These are phyloP conservation scores for Carex arenaria DNA, from an alignment of 202 grass and related monocot genomes.

Conservation along the genomic window DNA sequence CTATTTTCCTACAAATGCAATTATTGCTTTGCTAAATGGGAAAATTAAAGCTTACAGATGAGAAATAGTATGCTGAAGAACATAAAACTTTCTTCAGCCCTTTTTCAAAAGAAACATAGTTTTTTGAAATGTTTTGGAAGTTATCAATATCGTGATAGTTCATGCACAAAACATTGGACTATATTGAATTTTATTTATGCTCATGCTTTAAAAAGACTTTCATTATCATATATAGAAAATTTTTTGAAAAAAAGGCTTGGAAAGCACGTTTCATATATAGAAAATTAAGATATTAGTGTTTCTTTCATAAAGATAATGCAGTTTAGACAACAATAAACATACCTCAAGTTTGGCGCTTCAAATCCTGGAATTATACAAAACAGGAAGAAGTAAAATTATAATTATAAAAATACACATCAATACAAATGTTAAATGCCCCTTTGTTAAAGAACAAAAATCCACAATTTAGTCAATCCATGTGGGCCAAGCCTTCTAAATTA, in stretches of 20 bases:
- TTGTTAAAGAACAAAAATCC: background rate
- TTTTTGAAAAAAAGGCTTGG: no score
- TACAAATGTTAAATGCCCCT: background rate
- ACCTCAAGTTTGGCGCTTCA: conserved; percentile 77
- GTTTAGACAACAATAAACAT: background rate
- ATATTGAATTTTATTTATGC: no score
- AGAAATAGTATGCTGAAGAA: background rate
- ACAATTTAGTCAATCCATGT: background rate
- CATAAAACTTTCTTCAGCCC: background rate
- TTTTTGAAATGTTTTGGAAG: background rate
- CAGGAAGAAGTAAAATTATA: background rate
- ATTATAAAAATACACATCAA: background rate
- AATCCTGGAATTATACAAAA: conserved; percentile 45
- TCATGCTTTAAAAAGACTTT: background rate
- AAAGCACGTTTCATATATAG: background rate
- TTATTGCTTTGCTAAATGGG: background rate
- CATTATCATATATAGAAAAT: background rate
- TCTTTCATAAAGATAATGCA: background rate
- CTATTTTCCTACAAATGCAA: conserved; percentile 60
- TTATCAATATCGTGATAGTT: no score
- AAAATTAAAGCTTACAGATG: background rate
- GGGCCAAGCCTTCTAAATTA: background rate
- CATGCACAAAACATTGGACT: no score
- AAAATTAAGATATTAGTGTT: background rate
- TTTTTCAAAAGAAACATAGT: background rate